phyloP scores from a whole-genome alignment of 2,329 filamentous ascomycete genomes.

The Chrysosporium queenslandicum region DNA sequence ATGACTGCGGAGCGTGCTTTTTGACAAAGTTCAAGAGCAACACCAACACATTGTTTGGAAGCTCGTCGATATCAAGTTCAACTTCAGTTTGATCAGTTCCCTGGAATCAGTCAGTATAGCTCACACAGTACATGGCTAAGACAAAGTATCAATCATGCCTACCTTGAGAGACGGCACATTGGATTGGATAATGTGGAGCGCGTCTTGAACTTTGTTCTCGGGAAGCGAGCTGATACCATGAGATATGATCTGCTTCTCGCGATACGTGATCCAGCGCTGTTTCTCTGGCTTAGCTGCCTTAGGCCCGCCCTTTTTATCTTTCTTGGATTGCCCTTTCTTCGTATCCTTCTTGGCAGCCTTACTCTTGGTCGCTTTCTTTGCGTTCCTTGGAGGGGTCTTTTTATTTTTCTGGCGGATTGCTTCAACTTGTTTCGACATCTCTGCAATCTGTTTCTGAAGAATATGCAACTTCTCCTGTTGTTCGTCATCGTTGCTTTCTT shows the following conservation, averaged over 20 bases:
- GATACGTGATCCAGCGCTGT: conserved; percentile 57
- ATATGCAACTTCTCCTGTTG: conserved; percentile 54
- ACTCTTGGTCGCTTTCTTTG: conserved; percentile 41
- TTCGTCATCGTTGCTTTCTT: conserved; percentile 54
- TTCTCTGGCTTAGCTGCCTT: conserved; percentile 40
- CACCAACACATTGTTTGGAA: conserved; percentile 39
- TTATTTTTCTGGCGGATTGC: conserved; percentile 52
- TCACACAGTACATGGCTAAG: background rate
- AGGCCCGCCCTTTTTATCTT: conserved; percentile 41
- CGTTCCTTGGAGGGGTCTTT: conserved; percentile 40
- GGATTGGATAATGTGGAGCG: conserved; percentile 80
- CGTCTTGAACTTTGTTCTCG: conserved; percentile 63
- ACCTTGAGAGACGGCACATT: conserved; percentile 65
- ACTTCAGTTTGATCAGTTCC: conserved; percentile 40
- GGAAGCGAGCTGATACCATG: conserved; percentile 73
- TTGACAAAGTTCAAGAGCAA: conserved; percentile 40
- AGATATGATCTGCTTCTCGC: conserved; percentile 87
- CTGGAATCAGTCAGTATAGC: conserved; percentile 19
- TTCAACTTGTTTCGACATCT: conserved; percentile 58
- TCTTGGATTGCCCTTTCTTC: conserved; percentile 45
- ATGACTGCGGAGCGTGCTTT: conserved; percentile 37
- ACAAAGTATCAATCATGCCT: conserved; percentile 18
- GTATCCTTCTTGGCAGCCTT: conserved; percentile 38
- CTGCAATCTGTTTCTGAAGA: conserved; percentile 62
- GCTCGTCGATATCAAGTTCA: conserved; percentile 41